These are phyloP conservation scores for Boechera retrofracta DNA, from an alignment of 345 rosid genomes.

Conservation along the genomic window DNA sequence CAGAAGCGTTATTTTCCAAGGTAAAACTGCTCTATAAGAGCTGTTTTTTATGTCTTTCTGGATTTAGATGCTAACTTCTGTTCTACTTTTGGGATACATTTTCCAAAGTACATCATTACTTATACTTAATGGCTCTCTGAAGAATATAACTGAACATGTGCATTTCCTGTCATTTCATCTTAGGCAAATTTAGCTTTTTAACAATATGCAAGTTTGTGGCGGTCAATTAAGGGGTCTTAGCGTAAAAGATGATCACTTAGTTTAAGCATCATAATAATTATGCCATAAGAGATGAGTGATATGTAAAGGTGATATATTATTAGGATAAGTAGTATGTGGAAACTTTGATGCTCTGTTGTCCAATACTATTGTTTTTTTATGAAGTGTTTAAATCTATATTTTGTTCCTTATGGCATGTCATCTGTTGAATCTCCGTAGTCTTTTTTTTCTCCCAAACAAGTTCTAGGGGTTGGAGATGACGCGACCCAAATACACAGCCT, in stretches of 20 bases:
- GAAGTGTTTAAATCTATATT: too few species aligned
- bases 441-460: too few species aligned
- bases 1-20: constrained; percentile 67
- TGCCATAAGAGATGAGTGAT: not conserved
- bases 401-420: too few species aligned
- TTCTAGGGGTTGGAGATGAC: too few species aligned
- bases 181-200: not conserved
- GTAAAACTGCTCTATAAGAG: constrained; percentile 54
- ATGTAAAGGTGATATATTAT: not conserved
- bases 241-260: not conserved
- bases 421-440: too few species aligned
- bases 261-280: constrained; percentile 14
- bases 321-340: too few species aligned
- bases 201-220: constrained; percentile 16
- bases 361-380: too few species aligned
- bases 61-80: constrained; percentile 22
- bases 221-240: not conserved
- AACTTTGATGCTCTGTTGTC: too few species aligned
- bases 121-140: constrained; percentile 23
- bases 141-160: constrained; percentile 6
- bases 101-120: constrained; percentile 16
- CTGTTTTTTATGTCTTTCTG: constrained; percentile 24
- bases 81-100: constrained; percentile 6
- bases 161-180: constrained; percentile 22
- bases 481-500: too few species aligned